A percentile compares a stretch with the other conserved stretches of the same genome.
Conservation (phyloP, 495 filamentous ascomycete species). For the Melanomma pulvis-pyrius region DNA sequence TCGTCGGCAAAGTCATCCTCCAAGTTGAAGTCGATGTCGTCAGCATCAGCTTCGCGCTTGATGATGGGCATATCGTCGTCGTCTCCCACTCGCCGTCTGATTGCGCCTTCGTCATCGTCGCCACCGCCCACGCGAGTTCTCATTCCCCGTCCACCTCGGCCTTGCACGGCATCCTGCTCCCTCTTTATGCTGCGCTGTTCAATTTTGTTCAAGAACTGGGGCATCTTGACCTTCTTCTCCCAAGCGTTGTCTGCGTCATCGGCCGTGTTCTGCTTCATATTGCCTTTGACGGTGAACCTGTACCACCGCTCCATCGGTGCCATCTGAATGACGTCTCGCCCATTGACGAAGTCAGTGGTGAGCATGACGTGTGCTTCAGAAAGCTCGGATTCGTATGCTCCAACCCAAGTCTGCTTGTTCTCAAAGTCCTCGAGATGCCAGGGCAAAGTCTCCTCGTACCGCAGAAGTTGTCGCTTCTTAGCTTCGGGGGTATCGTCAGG, state of each 20-base stretch:
- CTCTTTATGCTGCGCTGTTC: conserved; percentile 19
- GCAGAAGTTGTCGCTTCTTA: conserved; percentile 73
- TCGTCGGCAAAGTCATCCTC: conserved; percentile 72
- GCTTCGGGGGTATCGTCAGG: conserved; percentile 69
- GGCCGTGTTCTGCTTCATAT: conserved; percentile 76
- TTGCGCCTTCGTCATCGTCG: conserved; percentile 30
- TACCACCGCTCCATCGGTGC: conserved; percentile 94
- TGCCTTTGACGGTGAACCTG: conserved; percentile 79
- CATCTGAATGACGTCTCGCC: conserved; percentile 56
- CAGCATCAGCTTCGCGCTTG: conserved; percentile 59
- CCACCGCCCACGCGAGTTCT: conserved; percentile 28
- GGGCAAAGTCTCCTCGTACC: conserved; percentile 92
- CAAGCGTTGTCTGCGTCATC: conserved; percentile 85
- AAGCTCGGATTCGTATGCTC: conserved; percentile 81
- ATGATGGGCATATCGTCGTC: conserved; percentile 57
- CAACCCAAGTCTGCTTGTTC: conserved; percentile 89
- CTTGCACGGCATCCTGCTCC: conserved; percentile 17
- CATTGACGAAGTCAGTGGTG: conserved; percentile 59
- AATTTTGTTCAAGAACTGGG: conserved; percentile 66
- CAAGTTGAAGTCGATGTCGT: conserved; percentile 49
- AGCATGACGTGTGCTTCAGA: conserved; percentile 79
- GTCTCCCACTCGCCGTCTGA: conserved; percentile 75
- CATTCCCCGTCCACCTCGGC: conserved; percentile 11
- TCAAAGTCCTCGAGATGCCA: conserved; percentile 98
- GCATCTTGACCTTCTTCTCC: conserved; percentile 69